These are phyloP conservation scores for Dissoconium aciculare DNA, from an alignment of 2,329 filamentous ascomycete genomes.

Conservation along the genomic window DNA sequence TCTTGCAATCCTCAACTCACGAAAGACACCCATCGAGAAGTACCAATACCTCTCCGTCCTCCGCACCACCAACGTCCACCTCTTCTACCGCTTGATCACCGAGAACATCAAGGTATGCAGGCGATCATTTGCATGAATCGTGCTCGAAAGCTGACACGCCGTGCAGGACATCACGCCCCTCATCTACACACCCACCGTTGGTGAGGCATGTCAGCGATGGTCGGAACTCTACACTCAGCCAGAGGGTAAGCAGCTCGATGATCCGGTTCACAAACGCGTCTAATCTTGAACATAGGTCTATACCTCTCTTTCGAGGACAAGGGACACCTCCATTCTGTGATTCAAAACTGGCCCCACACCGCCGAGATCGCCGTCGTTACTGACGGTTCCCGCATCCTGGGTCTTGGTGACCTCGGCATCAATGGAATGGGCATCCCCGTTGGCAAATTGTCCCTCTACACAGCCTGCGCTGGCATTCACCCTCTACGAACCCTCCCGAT, in stretches of 20 bases:
- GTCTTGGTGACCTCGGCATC: slow-evolving; percentile 85
- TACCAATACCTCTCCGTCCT: slow-evolving; percentile 68
- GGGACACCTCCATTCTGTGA: slow-evolving; percentile 74
- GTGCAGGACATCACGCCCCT: slow-evolving; percentile 60
- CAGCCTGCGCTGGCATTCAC: slow-evolving; percentile 84
- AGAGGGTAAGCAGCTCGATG: slow-evolving; percentile 44
- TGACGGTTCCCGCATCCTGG: slow-evolving; percentile 83
- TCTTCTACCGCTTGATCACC: slow-evolving; percentile 71
- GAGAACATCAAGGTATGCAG: slow-evolving; percentile 46
- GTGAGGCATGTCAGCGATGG: slow-evolving; percentile 92
- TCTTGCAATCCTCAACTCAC: slow-evolving; percentile 58
- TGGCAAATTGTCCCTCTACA: slow-evolving; percentile 91
- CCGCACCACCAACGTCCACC: slow-evolving; percentile 60
- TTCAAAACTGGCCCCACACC: slow-evolving; percentile 85
- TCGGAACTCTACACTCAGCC: slow-evolving; percentile 90
- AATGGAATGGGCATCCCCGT: slow-evolving; percentile 98
- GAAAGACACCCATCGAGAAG: slow-evolving; percentile 60
- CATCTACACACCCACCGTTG: slow-evolving; percentile 81
- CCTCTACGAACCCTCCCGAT: slow-evolving; percentile 53
- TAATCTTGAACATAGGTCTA: slow-evolving; percentile 36
- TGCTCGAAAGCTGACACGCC: background rate
- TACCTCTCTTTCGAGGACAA: slow-evolving; percentile 94
- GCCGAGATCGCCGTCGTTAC: slow-evolving; percentile 96
- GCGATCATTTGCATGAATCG: too few species aligned
- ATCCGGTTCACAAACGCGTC: background rate